Evolutionary conservation across 2,329 filamentous ascomycete species (phyloP), one percentile per base, ranked within the genome.

Genomic region (Pseudocercospora eumusae): DNA sequence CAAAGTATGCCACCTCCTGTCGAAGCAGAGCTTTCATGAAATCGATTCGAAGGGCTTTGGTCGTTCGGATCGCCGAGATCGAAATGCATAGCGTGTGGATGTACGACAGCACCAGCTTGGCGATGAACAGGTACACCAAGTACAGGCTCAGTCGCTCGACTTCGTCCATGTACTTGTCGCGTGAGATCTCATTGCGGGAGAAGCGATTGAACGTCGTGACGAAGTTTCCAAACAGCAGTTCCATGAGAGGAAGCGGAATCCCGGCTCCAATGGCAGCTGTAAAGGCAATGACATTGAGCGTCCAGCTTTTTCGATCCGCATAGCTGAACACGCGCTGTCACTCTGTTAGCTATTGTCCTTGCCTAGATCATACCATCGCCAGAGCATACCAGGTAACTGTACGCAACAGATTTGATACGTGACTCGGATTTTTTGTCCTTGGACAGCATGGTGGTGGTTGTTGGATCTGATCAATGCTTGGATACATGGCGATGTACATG

Each of bases 1-100:
- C 88, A 42, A 90, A 84, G 40, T 87, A 85, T 60, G 87, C 83
- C 44, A 90, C 83, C 45, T 86, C 85, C 73, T 90, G 87, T 1
- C 79, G 76, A 57, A 92, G 86, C 4, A 90, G 80, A 31, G 81
- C 79, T 52, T 82, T 79, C n/a, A 92, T 79, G 67, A 90, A 92
- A 68, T 86, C 81, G 28, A 87, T 80, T 28, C 89, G 73, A 55
- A 76, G 67, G 28, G 74, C 80, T 59, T 80, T 79, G 4, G 82
- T 82, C 4, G 82, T 81, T 9, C 81, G 75, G 56, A 81, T 80
- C 2, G 82, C 82, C 2, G 81, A 76, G 36, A 84, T 80, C 0
- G 81, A 83, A n/a, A 84, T 70, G 31, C 66, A 70, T 0, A 77
- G 63, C 13, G 63, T 67, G 65, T 28, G 61, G 62, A 87, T 76